A percentile compares a stretch with the other conserved stretches of the same genome.
Conservation (phyloP, 306 rosid species). For the Malus fusca region DNA sequence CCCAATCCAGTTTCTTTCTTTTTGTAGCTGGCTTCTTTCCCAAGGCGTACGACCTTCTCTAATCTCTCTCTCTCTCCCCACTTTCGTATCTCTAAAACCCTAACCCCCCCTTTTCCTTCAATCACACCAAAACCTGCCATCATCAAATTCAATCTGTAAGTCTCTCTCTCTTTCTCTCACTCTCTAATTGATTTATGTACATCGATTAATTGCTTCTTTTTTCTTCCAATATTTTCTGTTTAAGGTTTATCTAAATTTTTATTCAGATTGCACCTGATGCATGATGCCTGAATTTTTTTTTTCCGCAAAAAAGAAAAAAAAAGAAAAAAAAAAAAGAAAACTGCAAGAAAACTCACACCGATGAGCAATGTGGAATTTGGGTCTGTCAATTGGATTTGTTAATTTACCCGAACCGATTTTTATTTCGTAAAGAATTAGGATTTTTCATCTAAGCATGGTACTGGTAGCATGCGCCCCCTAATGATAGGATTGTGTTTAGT, state of each 20-base stretch:
- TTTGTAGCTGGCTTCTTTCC: not conserved
- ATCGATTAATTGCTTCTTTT: not conserved
- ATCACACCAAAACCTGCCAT: not conserved
- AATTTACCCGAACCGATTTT: not conserved
- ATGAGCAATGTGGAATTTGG: not conserved
- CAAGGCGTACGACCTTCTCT: not conserved
- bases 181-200: not conserved
- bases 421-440: not conserved
- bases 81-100: not conserved
- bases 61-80: not conserved
- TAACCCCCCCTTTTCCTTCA: not conserved
- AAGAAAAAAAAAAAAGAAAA: too few relatives aligned
- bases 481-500: not conserved
- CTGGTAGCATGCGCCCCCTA: not conserved
- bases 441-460: not conserved
- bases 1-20: not conserved
- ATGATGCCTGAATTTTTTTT: too few relatives aligned
- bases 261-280: not conserved
- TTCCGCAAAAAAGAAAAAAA: too few relatives aligned
- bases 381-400: not conserved
- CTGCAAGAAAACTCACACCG: too few relatives aligned
- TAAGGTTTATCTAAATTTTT: not conserved
- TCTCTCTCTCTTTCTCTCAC: not conserved
- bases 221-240: not conserved
- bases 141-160: not conserved